Conservation (phyloP, 1,284 basidiomycete species). For the Acaromyces ingoldii region DNA sequence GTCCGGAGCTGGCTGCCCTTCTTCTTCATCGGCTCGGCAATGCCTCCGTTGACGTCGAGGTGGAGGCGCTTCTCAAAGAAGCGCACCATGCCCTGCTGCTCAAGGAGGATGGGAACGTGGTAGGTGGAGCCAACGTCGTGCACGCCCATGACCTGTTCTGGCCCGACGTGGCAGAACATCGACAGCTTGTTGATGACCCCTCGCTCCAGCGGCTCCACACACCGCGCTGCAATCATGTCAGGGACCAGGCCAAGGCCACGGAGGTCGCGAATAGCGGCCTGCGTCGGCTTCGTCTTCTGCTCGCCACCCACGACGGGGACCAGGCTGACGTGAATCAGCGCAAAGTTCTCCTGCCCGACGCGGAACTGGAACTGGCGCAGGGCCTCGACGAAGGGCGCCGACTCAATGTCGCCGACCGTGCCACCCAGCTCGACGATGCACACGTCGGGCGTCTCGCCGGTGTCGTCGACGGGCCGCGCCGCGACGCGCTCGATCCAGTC, state of each 20-base stretch:
- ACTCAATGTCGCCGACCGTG: conserved; percentile 92
- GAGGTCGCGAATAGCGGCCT: conserved; percentile 90
- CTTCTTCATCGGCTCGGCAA: conserved; percentile 59
- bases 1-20: conserved; percentile 65
- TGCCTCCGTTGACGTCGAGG: conserved; percentile 62
- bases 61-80: conserved; percentile 79
- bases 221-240: conserved; percentile 90
- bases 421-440: conserved; percentile 97
- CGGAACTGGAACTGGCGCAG: conserved; percentile 99
- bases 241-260: conserved; percentile 88
- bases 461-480: conserved; percentile 88
- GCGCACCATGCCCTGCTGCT: conserved; percentile 82
- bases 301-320: conserved; percentile 97
- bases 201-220: conserved; percentile 64
- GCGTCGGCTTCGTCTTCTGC: conserved; percentile 98
- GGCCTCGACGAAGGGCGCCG: conserved; percentile 94
- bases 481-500: conserved; percentile 97
- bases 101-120: conserved; percentile 88
- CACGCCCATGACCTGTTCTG: conserved; percentile 90
- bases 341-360: conserved; percentile 94
- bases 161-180: conserved; percentile 96
- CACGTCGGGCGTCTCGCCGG: conserved; percentile 86
- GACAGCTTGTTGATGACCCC: conserved; percentile 92
- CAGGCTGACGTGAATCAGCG: conserved; percentile 93
- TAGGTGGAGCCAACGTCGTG: conserved; percentile 97